Percentiles rank a stretch among this genome's conserved stretches.
phyloP scores from a whole-genome alignment of 192 early-diverging fungal genomes.

The Umbelopsis sp. region DNA sequence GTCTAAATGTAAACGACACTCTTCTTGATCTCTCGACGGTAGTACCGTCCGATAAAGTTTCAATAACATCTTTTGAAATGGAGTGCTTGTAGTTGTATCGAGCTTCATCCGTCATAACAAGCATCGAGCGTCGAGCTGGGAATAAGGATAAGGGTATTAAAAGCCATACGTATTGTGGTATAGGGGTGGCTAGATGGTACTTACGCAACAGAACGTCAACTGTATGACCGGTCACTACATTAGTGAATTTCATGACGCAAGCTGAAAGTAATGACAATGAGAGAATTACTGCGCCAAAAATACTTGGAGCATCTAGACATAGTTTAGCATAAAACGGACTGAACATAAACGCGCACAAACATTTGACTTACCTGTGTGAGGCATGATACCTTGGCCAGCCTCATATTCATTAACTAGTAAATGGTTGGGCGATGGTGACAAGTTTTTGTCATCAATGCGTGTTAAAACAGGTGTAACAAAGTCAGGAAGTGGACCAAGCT shows the following conservation, averaged over 20 bases:
- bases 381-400: constrained; percentile 67
- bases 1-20: constrained; percentile 62
- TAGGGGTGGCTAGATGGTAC: background rate
- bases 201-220: constrained; percentile 45
- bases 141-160: background rate
- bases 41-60: constrained; percentile 36
- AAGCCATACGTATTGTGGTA: background rate
- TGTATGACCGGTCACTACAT: constrained; percentile 25
- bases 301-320: constrained; percentile 49
- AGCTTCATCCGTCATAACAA: constrained; percentile 53
- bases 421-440: constrained; percentile 49
- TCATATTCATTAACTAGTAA: constrained; percentile 70
- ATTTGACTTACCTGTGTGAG: constrained; percentile 42
- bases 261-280: constrained; percentile 62
- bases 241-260: constrained; percentile 67
- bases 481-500: constrained; percentile 54
- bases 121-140: constrained; percentile 58
- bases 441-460: constrained; percentile 40
- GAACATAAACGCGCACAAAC: background rate
- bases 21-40: constrained; percentile 58
- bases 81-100: constrained; percentile 65
- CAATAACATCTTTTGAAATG: constrained; percentile 64
- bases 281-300: constrained; percentile 64
- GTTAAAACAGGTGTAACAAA: constrained; percentile 46
- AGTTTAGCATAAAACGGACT: background rate